Evolutionary conservation across 2,329 filamentous ascomycete genomes (phyloP).

Genomic region (Penicillium sp.): DNA sequence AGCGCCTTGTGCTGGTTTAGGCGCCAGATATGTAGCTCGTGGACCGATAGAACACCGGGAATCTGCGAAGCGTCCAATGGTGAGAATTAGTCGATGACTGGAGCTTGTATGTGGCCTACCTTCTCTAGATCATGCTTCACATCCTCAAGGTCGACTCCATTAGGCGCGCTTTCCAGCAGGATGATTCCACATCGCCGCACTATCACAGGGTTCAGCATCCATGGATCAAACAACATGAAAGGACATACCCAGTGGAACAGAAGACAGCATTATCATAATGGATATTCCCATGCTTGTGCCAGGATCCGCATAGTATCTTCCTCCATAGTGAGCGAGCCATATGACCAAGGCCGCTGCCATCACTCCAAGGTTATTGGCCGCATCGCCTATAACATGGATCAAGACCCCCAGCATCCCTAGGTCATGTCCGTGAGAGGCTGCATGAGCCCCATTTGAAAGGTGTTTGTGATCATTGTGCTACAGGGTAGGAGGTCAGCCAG

Average conservation of each 20-base stretch:
- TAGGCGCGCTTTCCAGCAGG: constrained; percentile 58
- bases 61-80: no score
- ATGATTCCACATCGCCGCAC: constrained; percentile 47
- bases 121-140: constrained; percentile 61
- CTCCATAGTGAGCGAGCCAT: constrained; percentile 51
- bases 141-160: constrained; percentile 52
- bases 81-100: no score
- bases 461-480: no score
- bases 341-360: constrained; percentile 61
- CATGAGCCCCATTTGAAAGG: no score
- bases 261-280: constrained; percentile 59
- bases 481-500: no score
- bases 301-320: constrained; percentile 63
- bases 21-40: constrained; percentile 67
- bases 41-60: no score
- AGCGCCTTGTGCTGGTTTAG: constrained; percentile 62
- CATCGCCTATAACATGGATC: constrained; percentile 63
- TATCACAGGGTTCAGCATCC: no score
- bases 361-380: constrained; percentile 67
- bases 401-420: constrained; percentile 64
- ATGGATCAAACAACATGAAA: not conserved
- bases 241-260: constrained; percentile 46
- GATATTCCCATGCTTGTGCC: constrained; percentile 60
- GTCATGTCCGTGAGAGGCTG: constrained; percentile 38
- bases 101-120: no score